Conservation (phyloP, 140 eudicot genomes). For the Ambrosia hybrid region DNA sequence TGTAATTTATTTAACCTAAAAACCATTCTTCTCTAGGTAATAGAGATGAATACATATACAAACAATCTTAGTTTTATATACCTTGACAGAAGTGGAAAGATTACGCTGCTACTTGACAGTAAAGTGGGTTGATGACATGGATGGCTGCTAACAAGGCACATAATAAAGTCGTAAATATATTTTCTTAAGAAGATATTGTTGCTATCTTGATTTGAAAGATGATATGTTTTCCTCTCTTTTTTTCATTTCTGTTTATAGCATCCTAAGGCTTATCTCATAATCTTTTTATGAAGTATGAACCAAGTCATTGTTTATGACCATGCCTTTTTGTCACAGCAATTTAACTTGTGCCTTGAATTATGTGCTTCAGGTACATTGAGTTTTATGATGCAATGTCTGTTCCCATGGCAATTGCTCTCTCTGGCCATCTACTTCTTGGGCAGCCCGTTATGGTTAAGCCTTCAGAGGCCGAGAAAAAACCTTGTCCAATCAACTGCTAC, state of each 20-base stretch:
- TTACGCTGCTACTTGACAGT: too few relatives aligned
- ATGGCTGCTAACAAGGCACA: neutral
- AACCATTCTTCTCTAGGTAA: neutral
- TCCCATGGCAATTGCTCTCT: constrained; percentile 86
- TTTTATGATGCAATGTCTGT: constrained; percentile 90
- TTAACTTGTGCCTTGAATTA: constrained; percentile 2
- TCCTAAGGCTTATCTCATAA: constrained; percentile 12
- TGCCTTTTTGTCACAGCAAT: neutral
- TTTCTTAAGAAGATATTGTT: neutral
- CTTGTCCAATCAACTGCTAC: constrained; percentile 83
- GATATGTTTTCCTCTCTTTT: neutral
- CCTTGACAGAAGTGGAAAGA: neutral
- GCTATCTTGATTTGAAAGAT: neutral
- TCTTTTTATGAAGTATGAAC: neutral
- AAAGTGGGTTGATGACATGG: neutral
- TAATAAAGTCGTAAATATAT: neutral
- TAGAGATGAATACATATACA: too few relatives aligned
- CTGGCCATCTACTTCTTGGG: constrained; percentile 86
- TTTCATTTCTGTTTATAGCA: constrained; percentile 1
- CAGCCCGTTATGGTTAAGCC: constrained; percentile 97
- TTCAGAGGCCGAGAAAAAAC: constrained; percentile 91
- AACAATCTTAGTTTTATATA: neutral
- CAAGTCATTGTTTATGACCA: neutral
- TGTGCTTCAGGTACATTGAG: constrained; percentile 64
- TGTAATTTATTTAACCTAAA: neutral